Evolutionary conservation across 2,329 filamentous ascomycete species (phyloP).

Genomic region (Zarea fungicola): DNA sequence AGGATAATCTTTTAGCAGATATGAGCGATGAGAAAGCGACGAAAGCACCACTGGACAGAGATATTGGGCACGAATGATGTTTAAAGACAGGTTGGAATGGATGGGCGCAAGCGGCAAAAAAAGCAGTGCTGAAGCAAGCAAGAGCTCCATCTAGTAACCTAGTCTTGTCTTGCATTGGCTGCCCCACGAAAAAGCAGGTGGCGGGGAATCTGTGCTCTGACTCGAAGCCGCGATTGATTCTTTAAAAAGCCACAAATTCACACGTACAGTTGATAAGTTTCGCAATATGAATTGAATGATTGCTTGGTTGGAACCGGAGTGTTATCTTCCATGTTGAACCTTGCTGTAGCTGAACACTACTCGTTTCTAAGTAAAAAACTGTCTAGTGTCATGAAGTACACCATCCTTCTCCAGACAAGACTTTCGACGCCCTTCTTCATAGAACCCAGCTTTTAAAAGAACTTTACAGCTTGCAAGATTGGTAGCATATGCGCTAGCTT

Average conservation of each 20-base stretch:
- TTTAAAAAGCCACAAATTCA: too few relatives aligned
- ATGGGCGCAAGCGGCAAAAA: not conserved
- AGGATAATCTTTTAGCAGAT: too few relatives aligned
- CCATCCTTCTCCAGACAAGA: constrained; percentile 28
- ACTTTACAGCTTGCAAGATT: constrained; percentile 33
- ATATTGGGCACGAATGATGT: too few relatives aligned
- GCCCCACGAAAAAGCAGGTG: constrained; percentile 8
- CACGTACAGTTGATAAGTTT: not conserved
- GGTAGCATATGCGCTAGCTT: constrained; percentile 27
- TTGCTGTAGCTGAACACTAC: not conserved
- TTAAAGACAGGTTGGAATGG: not conserved
- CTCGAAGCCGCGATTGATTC: constrained; percentile 1
- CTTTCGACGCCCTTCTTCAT: not conserved
- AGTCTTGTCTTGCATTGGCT: constrained; percentile 3
- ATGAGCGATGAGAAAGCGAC: too few relatives aligned
- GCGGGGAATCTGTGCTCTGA: constrained; percentile 1
- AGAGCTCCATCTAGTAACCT: not conserved
- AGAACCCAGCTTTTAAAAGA: not conserved
- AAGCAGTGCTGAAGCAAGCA: too few relatives aligned
- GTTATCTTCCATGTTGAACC: too few relatives aligned
- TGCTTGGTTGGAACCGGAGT: too few relatives aligned
- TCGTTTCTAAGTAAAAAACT: constrained; percentile 10
- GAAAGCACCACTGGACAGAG: too few relatives aligned
- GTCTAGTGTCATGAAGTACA: constrained; percentile 33
- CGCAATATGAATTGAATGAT: not conserved